A percentile compares a stretch with the other conserved stretches of the same genome.
These are phyloP conservation scores for Hemisphaericaspora xylofermentans DNA, from an alignment of 1,139 yeast species.

Conservation along the genomic window DNA sequence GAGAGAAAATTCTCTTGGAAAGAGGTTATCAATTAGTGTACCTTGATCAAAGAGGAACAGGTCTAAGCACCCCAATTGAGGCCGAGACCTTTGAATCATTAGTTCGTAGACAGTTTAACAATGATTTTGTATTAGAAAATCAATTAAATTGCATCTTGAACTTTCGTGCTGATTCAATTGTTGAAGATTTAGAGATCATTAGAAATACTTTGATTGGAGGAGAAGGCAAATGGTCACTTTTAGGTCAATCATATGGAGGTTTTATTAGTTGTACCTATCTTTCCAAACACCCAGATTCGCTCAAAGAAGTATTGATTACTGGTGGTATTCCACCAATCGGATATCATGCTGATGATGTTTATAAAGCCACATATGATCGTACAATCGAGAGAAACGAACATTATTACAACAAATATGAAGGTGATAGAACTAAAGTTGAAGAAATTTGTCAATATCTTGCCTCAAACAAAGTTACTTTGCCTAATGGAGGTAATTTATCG, in stretches of 20 bases:
- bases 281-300: slow-evolving; percentile 41
- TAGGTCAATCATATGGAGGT: slow-evolving; percentile 62
- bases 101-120: slow-evolving; percentile 17
- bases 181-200: slow-evolving; percentile 49
- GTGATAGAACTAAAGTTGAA: slow-evolving; percentile 39
- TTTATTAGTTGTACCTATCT: slow-evolving; percentile 51
- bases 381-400: slow-evolving; percentile 48
- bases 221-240: slow-evolving; percentile 47
- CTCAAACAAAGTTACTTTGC: slow-evolving; percentile 31
- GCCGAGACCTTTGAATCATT: slow-evolving; percentile 22
- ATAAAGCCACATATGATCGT: slow-evolving; percentile 44
- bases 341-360: slow-evolving; percentile 46
- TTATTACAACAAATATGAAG: slow-evolving; percentile 49
- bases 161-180: slow-evolving; percentile 54
- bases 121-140: slow-evolving; percentile 15
- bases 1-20: slow-evolving; percentile 38
- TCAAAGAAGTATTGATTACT: slow-evolving; percentile 45
- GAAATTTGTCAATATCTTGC: slow-evolving; percentile 36
- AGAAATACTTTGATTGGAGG: slow-evolving; percentile 35
- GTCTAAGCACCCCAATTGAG: slow-evolving; percentile 48
- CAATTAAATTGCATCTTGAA: slow-evolving; percentile 40
- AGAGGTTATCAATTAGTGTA: slow-evolving; percentile 48
- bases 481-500: slow-evolving; percentile 50
- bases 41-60: slow-evolving; percentile 62
- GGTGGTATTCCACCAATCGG: slow-evolving; percentile 60